These are phyloP conservation scores for Ophiocordyceps camponoti-leonardi DNA, from an alignment of 2,329 filamentous ascomycete species.

Conservation along the genomic window DNA sequence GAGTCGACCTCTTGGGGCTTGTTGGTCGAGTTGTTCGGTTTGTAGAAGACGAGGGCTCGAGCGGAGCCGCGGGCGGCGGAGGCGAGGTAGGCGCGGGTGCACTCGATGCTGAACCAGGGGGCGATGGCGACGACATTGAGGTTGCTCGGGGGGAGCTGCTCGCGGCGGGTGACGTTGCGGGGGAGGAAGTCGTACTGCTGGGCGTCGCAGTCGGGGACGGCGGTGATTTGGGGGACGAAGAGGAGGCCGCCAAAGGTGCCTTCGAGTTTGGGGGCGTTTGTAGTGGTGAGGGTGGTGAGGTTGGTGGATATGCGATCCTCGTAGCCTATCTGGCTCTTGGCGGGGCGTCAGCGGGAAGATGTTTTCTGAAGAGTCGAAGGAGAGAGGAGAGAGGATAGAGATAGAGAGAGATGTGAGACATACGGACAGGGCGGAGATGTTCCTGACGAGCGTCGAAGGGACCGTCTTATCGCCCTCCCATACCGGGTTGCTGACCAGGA, in stretches of 20 bases:
- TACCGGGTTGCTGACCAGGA: constrained; percentile 42
- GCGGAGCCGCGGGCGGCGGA: constrained; percentile 40
- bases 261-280: constrained; percentile 39
- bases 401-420: constrained; percentile 7
- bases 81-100: constrained; percentile 55
- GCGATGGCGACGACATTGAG: constrained; percentile 68
- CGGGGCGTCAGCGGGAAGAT: constrained; percentile 4
- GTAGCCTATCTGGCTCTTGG: constrained; percentile 30
- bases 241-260: constrained; percentile 59
- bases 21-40: constrained; percentile 33
- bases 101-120: constrained; percentile 65
- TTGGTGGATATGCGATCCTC: constrained; percentile 34
- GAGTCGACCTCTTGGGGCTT: constrained; percentile 51
- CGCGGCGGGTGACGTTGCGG: constrained; percentile 52
- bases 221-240: constrained; percentile 59
- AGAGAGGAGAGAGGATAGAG: not conserved
- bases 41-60: constrained; percentile 47
- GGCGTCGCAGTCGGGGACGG: constrained; percentile 42
- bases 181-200: constrained; percentile 52
- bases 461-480: constrained; percentile 31
- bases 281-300: constrained; percentile 61
- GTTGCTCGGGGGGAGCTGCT: constrained; percentile 49
- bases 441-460: constrained; percentile 35
- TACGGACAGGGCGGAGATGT: constrained; percentile 39
- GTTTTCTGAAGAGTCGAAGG: not conserved